phyloP scores from a whole-genome alignment of 257 asterid species.

The Henckelia pumila region DNA sequence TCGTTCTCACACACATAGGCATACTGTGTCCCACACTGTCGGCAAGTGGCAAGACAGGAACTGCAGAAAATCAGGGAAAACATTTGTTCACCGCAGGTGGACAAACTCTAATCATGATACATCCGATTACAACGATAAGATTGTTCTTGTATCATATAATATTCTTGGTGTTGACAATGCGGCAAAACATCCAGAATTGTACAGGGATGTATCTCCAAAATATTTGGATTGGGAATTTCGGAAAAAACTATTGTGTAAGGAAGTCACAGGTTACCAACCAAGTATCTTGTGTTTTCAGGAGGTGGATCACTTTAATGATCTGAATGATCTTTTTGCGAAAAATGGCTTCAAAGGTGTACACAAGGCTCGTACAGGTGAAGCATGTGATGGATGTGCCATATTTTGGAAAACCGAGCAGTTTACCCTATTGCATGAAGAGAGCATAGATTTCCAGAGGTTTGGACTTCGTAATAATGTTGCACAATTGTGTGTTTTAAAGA shows the following conservation, averaged over 20 bases:
- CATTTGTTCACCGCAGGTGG: conserved; percentile 56
- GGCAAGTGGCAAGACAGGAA: conserved; percentile 22
- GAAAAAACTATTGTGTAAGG: conserved; percentile 52
- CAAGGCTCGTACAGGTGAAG: conserved; percentile 80
- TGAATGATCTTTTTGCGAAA: conserved; percentile 48
- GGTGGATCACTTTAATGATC: conserved; percentile 75
- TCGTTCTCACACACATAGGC: conserved; percentile 25
- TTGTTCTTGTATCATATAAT: conserved; percentile 69
- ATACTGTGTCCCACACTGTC: conserved; percentile 11
- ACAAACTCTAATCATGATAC: conserved; percentile 45
- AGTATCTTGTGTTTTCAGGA: conserved; percentile 86
- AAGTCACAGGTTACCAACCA: conserved; percentile 56
- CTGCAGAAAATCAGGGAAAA: conserved; percentile 25
- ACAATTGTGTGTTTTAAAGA: conserved; percentile 78
- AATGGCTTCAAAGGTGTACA: conserved; percentile 77
- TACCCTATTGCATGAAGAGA: conserved; percentile 75
- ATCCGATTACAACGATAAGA: conserved; percentile 50
- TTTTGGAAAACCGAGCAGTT: conserved; percentile 71
- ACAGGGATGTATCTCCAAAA: conserved; percentile 42
- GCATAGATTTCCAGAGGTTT: conserved; percentile 68
- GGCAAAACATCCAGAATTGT: conserved; percentile 57
- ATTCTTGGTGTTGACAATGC: conserved; percentile 78
- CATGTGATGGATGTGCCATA: conserved; percentile 81
- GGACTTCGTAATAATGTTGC: conserved; percentile 86
- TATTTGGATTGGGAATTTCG: conserved; percentile 73